phyloP scores from a whole-genome alignment of 2,329 filamentous ascomycete genomes.

The Colletotrichum somersetense region DNA sequence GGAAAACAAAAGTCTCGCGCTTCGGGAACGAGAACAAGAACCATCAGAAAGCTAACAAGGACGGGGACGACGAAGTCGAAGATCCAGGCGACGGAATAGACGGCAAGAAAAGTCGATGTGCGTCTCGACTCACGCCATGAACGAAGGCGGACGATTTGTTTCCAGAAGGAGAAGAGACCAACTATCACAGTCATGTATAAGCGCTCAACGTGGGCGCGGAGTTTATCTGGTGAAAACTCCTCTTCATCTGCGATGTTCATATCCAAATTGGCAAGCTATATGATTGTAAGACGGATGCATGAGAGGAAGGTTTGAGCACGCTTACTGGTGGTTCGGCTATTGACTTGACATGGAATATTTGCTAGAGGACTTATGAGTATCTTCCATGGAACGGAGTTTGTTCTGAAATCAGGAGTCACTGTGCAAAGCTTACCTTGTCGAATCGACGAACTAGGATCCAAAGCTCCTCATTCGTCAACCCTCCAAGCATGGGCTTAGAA shows the following conservation, averaged over 20 bases:
- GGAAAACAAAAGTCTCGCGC: conserved; percentile 77
- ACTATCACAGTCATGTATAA: conserved; percentile 85
- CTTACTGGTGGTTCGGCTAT: conserved; percentile 55
- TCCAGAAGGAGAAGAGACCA: conserved; percentile 73
- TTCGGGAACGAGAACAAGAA: conserved; percentile 74
- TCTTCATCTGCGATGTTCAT: conserved; percentile 86
- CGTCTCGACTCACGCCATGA: conserved; percentile 82
- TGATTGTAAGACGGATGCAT: not conserved
- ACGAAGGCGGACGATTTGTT: conserved; percentile 81
- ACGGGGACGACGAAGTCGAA: conserved; percentile 78
- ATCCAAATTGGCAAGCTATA: conserved; percentile 74
- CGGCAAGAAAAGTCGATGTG: conserved; percentile 71
- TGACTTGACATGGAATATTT: conserved; percentile 76
- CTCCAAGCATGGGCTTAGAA: conserved; percentile 72
- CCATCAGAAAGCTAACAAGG: conserved; percentile 69
- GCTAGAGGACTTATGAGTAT: conserved; percentile 56
- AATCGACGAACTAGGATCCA: conserved; percentile 80
- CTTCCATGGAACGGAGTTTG: not conserved
- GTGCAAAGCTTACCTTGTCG: conserved; percentile 64
- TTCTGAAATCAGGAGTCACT: conserved; percentile 35
- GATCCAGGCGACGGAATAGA: conserved; percentile 76
- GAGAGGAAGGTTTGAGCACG: conserved; percentile 57
- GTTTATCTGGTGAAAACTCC: conserved; percentile 86
- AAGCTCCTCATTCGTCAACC: conserved; percentile 78
- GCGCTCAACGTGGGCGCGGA: conserved; percentile 81